Evolutionary conservation across 192 early-diverging fungal species (phyloP), one percentile per base, ranked within the genome.

Genomic region (Diversispora epigaea): DNA sequence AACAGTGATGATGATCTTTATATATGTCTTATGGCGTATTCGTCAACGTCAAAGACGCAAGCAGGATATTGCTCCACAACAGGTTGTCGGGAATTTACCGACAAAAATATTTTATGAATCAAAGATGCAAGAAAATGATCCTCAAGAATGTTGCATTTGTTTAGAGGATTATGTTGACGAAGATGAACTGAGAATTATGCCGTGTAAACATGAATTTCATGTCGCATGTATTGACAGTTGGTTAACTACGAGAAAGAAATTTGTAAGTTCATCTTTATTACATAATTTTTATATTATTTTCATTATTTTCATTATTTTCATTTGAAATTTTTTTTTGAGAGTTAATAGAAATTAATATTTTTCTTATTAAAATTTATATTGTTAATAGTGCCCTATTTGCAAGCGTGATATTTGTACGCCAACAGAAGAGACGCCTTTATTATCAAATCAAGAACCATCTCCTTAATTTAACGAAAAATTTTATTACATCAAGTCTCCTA

Each of bases 131-230:
- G 91, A 91, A 40, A 89, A 89, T 77, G 94, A 94, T 41, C 94
- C 90, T 9, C 85, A 88, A 4, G 89, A 89, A 49, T 99, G 97
- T 80, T 89, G 91, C 6, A 97, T 99, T 39, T 99, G 97, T 82
- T 81, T 99, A 71, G 96, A 97, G 9, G 93, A 96, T 64, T 98
- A 92, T 84, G 80, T 84, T 15, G 88, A 91, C 73, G 92, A 90
- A 21, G 91, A 94, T 17, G 85, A 90, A 74, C 77, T 96, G 22
- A 80, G 95, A 12, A 85, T 92, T 10, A 80, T 99, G 56, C 92
- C 92, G 7, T 99, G 97, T 81, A 85, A 80, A 55, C 97, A 99
- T 77, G 87, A 93, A 73, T 98, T 93, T 76, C 97, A 99, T 77
- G 84, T 88, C 19, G 79, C 78, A 19, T 99, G 97, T 78, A 90